Evolutionary conservation across 2,329 filamentous ascomycete species (phyloP).

Genomic region (Ciborinia camelliae): DNA sequence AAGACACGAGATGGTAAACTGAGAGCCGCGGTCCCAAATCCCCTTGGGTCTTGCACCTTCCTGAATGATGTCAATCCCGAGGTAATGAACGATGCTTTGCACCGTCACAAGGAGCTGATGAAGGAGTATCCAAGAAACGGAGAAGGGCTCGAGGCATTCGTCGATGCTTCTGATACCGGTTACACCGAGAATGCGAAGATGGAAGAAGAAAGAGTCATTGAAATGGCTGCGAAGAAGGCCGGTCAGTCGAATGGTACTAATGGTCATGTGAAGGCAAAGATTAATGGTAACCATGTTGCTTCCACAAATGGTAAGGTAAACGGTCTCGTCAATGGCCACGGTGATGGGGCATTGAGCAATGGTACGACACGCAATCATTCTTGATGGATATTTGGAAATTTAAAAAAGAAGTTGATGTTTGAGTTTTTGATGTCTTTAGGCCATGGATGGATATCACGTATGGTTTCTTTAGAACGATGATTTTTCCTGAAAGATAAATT

Average conservation of each 20-base stretch:
- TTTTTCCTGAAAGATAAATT: not conserved
- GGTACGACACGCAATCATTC: constrained; percentile 2
- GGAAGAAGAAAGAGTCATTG: constrained; percentile 31
- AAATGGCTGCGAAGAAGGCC: constrained; percentile 29
- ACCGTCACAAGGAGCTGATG: constrained; percentile 61
- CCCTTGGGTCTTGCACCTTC: constrained; percentile 64
- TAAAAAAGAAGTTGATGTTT: not conserved
- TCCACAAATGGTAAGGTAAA: not conserved
- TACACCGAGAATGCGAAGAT: constrained; percentile 39
- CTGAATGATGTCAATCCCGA: constrained; percentile 62
- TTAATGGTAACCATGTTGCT: not conserved
- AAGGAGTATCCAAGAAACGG: constrained; percentile 61
- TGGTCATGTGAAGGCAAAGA: constrained; percentile 19
- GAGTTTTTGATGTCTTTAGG: not conserved
- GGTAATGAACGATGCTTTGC: constrained; percentile 59
- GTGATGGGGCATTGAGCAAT: not conserved
- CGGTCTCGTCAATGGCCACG: not conserved
- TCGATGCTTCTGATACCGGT: constrained; percentile 67
- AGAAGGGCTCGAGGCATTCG: constrained; percentile 64
- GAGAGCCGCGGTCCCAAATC: constrained; percentile 64
- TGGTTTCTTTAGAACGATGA: not conserved
- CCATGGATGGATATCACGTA: not conserved
- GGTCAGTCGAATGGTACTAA: constrained; percentile 28
- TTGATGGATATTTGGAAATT: not conserved
- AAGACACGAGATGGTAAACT: constrained; percentile 68